Percentiles rank a stretch among this genome's conserved stretches.
These are phyloP conservation scores for Hordeum marinum DNA, from an alignment of 176 grass and related monocot species.

Conservation along the genomic window DNA sequence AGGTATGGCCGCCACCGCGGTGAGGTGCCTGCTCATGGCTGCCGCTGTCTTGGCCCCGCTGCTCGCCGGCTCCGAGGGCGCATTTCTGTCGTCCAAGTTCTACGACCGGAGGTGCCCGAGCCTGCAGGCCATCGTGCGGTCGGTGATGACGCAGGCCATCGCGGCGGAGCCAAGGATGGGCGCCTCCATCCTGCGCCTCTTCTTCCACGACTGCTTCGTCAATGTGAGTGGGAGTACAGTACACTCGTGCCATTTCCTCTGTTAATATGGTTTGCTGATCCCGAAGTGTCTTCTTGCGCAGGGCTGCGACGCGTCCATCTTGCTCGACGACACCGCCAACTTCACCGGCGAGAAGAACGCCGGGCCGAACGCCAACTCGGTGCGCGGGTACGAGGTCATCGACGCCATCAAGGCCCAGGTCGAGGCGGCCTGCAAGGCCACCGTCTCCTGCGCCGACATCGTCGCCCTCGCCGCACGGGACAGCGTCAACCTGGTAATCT, in stretches of 20 bases:
- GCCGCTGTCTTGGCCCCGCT: not conserved
- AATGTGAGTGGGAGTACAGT: conserved; percentile 34
- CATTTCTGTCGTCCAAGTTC: conserved; percentile 31
- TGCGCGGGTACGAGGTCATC: conserved; percentile 75
- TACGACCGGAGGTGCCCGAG: conserved; percentile 49
- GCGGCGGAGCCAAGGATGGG: conserved; percentile 30
- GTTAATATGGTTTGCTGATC: not conserved
- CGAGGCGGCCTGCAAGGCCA: conserved; percentile 50
- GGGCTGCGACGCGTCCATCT: conserved; percentile 74
- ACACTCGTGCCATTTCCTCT: not conserved
- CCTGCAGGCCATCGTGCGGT: conserved; percentile 25
- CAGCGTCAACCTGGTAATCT: conserved; percentile 53
- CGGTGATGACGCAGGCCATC: conserved; percentile 34
- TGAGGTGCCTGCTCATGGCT: not conserved
- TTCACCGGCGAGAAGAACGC: conserved; percentile 67
- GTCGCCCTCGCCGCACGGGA: conserved; percentile 71
- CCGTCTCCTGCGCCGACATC: conserved; percentile 88
- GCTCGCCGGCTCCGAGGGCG: not conserved
- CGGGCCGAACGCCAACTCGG: conserved; percentile 61
- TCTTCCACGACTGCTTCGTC: conserved; percentile 95
- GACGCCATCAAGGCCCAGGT: conserved; percentile 77
- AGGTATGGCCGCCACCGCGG: not conserved
- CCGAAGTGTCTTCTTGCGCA: not conserved
- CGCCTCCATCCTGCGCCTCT: conserved; percentile 63
- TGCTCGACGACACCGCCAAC: conserved; percentile 56